phyloP scores from a whole-genome alignment of 768 basidiomycete species.

The Hebeloma cylindrosporum region DNA sequence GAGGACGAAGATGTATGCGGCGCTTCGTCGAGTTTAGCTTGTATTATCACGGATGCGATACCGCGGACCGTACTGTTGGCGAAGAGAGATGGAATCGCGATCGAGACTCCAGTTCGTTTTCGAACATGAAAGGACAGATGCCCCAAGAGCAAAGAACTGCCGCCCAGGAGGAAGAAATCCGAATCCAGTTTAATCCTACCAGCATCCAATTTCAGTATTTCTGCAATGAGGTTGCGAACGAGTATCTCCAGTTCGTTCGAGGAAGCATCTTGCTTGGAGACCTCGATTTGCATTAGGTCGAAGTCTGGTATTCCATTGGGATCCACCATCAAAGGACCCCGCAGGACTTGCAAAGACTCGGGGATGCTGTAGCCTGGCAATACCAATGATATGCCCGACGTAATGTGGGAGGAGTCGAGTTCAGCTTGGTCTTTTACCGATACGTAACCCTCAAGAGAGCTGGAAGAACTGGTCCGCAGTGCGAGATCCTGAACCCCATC shows the following conservation, averaged over 20 bases:
- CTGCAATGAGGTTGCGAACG: conserved; percentile 37
- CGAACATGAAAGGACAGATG: conserved; percentile 42
- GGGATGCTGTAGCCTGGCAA: conserved; percentile 45
- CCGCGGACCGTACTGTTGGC: conserved; percentile 41
- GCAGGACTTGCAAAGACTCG: conserved; percentile 33
- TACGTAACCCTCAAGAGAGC: conserved; percentile 40
- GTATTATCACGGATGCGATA: conserved; percentile 41
- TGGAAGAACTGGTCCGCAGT: conserved; percentile 32
- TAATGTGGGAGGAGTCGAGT: conserved; percentile 20
- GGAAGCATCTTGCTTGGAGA: conserved; percentile 20
- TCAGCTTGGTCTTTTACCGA: conserved; percentile 24
- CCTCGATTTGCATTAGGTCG: conserved; percentile 27
- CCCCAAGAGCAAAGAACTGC: conserved; percentile 47
- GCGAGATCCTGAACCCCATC: conserved; percentile 35
- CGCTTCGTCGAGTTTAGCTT: too few species aligned
- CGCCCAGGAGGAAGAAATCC: conserved; percentile 45
- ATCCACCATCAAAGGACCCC: conserved; percentile 20
- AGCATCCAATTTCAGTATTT: conserved; percentile 32
- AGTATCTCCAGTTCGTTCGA: conserved; percentile 32
- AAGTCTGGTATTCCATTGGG: conserved; percentile 32
- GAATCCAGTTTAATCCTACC: conserved; percentile 31
- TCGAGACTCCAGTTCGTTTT: conserved; percentile 35
- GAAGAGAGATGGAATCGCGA: conserved; percentile 41
- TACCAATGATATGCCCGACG: conserved; percentile 22
- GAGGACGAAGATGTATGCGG: too few species aligned